These are phyloP conservation scores for Albugo candida DNA, from an alignment of 352 stramenopile species.

Conservation along the genomic window DNA sequence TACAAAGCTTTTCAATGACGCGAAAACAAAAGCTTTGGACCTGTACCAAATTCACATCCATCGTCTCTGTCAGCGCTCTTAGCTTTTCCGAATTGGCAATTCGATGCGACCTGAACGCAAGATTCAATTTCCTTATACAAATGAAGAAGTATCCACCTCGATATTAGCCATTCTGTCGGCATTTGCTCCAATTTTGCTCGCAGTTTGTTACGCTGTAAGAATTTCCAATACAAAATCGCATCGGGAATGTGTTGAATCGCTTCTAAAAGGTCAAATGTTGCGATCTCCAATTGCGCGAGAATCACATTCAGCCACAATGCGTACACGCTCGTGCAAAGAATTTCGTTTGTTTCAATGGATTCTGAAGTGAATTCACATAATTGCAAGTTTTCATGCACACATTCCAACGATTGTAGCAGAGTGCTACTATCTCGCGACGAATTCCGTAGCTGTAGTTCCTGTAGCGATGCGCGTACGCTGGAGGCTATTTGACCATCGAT, in stretches of 20 bases:
- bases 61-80: conserved; percentile 37
- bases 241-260: conserved; percentile 56
- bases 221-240: conserved; percentile 46
- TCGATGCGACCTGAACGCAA: conserved; percentile 16
- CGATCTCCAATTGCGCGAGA: conserved; percentile 31
- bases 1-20: too few relatives aligned
- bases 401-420: too few relatives aligned
- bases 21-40: too few relatives aligned
- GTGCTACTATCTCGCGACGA: too few relatives aligned
- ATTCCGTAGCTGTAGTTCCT: too few relatives aligned
- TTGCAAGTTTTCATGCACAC: too few relatives aligned
- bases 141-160: conserved; percentile 9
- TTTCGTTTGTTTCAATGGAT: too few relatives aligned
- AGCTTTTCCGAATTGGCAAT: conserved; percentile 38
- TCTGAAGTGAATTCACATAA: too few relatives aligned
- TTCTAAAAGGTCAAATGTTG: conserved; percentile 32
- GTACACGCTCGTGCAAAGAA: too few relatives aligned
- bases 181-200: conserved; percentile 28
- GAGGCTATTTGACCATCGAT: too few relatives aligned
- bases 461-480: too few relatives aligned
- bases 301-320: conserved; percentile 35
- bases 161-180: conserved; percentile 39
- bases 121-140: neutral
- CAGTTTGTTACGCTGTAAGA: conserved; percentile 19
- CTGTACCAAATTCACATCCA: conserved; percentile 43